A percentile compares a stretch with the other conserved stretches of the same genome.
These are phyloP conservation scores for Tolypocladium album DNA, from an alignment of 2,329 filamentous ascomycete species.

Conservation along the genomic window DNA sequence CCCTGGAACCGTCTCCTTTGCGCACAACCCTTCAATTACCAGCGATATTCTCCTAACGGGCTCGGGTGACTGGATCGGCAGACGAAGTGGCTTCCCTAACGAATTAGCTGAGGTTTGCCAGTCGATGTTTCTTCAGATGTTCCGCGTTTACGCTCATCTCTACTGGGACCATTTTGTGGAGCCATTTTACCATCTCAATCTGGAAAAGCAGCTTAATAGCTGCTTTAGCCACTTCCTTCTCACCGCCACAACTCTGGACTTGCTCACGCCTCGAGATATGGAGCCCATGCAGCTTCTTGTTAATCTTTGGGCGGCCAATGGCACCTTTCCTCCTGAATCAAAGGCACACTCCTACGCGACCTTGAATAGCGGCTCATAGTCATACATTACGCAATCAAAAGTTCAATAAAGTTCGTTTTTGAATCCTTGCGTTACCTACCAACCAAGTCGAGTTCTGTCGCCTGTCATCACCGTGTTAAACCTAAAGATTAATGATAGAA, in stretches of 20 bases:
- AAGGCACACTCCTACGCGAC: conserved; percentile 50
- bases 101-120: conserved; percentile 79
- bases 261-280: conserved; percentile 73
- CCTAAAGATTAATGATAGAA: too few relatives aligned
- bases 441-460: not conserved
- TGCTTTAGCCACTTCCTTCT: conserved; percentile 74
- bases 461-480: not conserved
- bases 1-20: conserved; percentile 51
- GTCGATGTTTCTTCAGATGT: conserved; percentile 89
- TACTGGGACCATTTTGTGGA: conserved; percentile 88
- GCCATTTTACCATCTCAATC: conserved; percentile 66
- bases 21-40: conserved; percentile 37
- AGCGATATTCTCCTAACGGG: not conserved
- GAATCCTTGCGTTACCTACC: not conserved
- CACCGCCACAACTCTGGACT: conserved; percentile 63
- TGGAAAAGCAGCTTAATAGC: conserved; percentile 67
- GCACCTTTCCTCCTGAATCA: conserved; percentile 63
- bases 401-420: not conserved
- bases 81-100: conserved; percentile 75
- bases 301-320: conserved; percentile 77
- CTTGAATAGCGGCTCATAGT: conserved; percentile 17
- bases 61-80: conserved; percentile 63
- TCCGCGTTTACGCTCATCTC: conserved; percentile 88
- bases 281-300: conserved; percentile 88
- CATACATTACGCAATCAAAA: not conserved